These are phyloP conservation scores for Ogataea philodendri DNA, from an alignment of 805 yeast species.

Conservation along the genomic window DNA sequence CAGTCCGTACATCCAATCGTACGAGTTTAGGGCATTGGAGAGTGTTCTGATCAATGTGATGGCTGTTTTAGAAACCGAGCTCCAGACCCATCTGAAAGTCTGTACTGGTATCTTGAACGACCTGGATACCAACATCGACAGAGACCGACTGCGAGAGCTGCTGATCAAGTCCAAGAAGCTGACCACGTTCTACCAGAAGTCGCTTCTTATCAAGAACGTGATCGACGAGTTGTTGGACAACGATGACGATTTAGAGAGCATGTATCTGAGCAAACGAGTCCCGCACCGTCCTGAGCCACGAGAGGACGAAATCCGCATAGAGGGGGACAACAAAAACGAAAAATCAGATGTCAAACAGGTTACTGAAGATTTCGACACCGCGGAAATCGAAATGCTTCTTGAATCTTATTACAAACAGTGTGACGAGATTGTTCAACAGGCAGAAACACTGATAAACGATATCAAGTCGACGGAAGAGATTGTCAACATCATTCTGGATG, in stretches of 20 bases:
- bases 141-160: slow-evolving; percentile 70
- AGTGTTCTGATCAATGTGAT: slow-evolving; percentile 78
- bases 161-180: slow-evolving; percentile 70
- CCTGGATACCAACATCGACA: slow-evolving; percentile 75
- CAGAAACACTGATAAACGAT: slow-evolving; percentile 78
- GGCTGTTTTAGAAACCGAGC: slow-evolving; percentile 74
- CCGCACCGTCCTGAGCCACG: slow-evolving; percentile 8
- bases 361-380: slow-evolving; percentile 34
- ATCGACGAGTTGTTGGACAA: slow-evolving; percentile 81
- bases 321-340: slow-evolving; percentile 2
- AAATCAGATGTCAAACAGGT: slow-evolving; percentile 2
- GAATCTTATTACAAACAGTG: slow-evolving; percentile 90
- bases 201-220: slow-evolving; percentile 72
- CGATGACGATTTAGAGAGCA: slow-evolving; percentile 78
- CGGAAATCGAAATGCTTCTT: slow-evolving; percentile 80
- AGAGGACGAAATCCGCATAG: slow-evolving; percentile 4
- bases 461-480: slow-evolving; percentile 91
- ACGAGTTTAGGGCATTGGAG: slow-evolving; percentile 82
- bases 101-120: slow-evolving; percentile 67
- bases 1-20: slow-evolving; percentile 44
- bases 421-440: slow-evolving; percentile 90
- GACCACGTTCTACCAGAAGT: slow-evolving; percentile 70
- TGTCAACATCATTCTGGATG: slow-evolving; percentile 85
- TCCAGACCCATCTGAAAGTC: slow-evolving; percentile 51
- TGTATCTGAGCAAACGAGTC: slow-evolving; percentile 61